A percentile compares a stretch with the other conserved stretches of the same genome.
phyloP scores from a whole-genome alignment of 2,329 filamentous ascomycete genomes.

The Aspergillus alliaceus region DNA sequence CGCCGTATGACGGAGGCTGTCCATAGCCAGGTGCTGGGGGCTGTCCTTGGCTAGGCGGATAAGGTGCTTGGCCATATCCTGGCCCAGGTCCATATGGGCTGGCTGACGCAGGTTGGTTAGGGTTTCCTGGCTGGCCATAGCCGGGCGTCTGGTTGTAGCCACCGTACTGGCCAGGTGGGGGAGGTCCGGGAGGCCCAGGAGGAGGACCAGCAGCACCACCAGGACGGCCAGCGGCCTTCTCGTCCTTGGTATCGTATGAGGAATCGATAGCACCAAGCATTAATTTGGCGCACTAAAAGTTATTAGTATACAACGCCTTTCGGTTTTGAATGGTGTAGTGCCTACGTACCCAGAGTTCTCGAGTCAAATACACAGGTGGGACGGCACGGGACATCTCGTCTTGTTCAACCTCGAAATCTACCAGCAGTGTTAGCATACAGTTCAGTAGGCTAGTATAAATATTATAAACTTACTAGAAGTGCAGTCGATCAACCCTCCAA shows the following conservation, averaged over 20 bases:
- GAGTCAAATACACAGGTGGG: constrained; percentile 63
- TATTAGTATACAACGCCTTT: constrained; percentile 12
- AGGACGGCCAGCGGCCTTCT: constrained; percentile 49
- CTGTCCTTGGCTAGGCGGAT: constrained; percentile 7
- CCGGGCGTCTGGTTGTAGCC: constrained; percentile 25
- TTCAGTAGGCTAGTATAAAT: neutral
- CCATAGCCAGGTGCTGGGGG: constrained; percentile 20
- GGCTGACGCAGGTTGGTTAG: constrained; percentile 12
- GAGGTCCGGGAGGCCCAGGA: constrained; percentile 24
- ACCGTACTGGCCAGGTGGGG: constrained; percentile 40
- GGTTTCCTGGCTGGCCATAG: constrained; percentile 21
- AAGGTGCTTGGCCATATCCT: constrained; percentile 14
- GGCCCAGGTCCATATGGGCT: constrained; percentile 8
- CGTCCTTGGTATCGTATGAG: constrained; percentile 66
- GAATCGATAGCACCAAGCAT: constrained; percentile 67
- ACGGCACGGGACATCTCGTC: constrained; percentile 64
- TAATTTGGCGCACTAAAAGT: constrained; percentile 58
- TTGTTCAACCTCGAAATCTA: constrained; percentile 67
- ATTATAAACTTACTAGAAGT: constrained; percentile 59
- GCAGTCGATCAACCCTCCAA: constrained; percentile 65
- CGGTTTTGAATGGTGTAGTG: neutral
- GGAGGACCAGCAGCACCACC: constrained; percentile 21
- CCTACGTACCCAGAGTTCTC: constrained; percentile 59
- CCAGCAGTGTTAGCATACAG: constrained; percentile 17
- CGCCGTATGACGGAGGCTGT: constrained; percentile 22